Evolutionary conservation across 2,329 filamentous ascomycete genomes (phyloP), one percentile per base, ranked within the genome.

Genomic region (Exophiala sp.): DNA sequence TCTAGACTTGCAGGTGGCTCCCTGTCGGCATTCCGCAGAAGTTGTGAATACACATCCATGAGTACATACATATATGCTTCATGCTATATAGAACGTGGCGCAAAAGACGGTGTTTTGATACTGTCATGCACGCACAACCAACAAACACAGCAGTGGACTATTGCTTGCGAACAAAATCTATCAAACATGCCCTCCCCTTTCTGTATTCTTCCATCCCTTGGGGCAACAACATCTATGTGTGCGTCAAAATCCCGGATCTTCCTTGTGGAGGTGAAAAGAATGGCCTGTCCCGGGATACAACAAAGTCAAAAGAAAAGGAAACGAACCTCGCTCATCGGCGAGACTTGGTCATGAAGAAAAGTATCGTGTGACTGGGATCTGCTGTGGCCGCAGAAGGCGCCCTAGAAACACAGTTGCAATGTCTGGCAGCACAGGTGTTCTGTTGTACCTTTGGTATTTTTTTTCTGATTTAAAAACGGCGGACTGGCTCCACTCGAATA

Each of bases 281-380:
- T 42, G 48, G 48, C 48, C 43, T 46, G 42, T 51, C 43, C 48
- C 29, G 27, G 42, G 37, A 46, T 21, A 50, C 30, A 50, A 39
- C 29, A 6, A 35, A 10, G 42, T 23, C 16, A 19, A 37, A 18
- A 37, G 34, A 11, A 37, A 37, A 37, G 19, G 14, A 27, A 37
- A n/a, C 43, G 43, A 39, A 39, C 46, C 38, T 37, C 30, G 21
- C 39, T 39, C 39, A 39, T 43, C 39, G 46, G 40, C 19, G 46
- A 19, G 29, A 9, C 22, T 9, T 19, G 22, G 24, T 43, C 24
- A 3, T 1, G 14, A 47, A 32, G n/a, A 29, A 41, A 47, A 6
- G n/a, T 47, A 37, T 22, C 38, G 29, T 30, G 46, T 53, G 47
- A 46, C 43, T 53, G 47, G 51, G 13, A 45, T 42, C 41, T 42